Base-by-base conservation (phyloP, 768 basidiomycete species). In the Ramaria sp. region DNA sequence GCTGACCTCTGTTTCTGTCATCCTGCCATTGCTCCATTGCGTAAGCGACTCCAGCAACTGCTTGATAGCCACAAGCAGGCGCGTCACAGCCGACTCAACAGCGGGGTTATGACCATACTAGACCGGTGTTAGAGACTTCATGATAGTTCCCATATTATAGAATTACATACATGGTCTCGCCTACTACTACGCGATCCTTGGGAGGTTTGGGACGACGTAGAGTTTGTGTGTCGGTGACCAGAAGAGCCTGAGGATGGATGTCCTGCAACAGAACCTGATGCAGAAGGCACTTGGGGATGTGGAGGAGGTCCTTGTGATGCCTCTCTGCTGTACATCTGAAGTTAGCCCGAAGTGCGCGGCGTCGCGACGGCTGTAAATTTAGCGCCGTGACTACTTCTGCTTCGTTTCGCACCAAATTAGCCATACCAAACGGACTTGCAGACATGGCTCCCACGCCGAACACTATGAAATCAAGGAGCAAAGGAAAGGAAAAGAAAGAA, bases 31-130 rank as follows among this genome's bases (percentile, higher is more conserved):
- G 66, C 87, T 88, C 92, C 92, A 96, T 70, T 78, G 71, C 5
- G 88, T 90, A 53, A 96, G 75, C 1, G 87, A 77, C 65, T 96
- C 93, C 36, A 99, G 76, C n/a, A 99, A 80, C 58, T 88, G 81
- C 66, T 97, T 95, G 59, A 97, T 98, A 28, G 92, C 84, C 1
- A 99, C 91, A 24, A 99, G 77, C 10, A 98, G 78, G 45, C 68
- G 73, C 50, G 75, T 76, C 5, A 88, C 83, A n/a, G 79, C 71
- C 16, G 67, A 70, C 5, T 82, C 73, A 5, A 88, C 79, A 59
- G 85, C 80, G 32, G 55, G 55, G 25, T 56, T 51, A 20, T 50
- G 37, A 30, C 28, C 38, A 15, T 50, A 36, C 42, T 44, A 47
- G 12, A 18, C 13, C 27, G 20, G 13, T 27, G 50, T 27, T 36